phyloP scores from a whole-genome alignment of 163 green algal genomes.

The Smithsoniella earleae region DNA sequence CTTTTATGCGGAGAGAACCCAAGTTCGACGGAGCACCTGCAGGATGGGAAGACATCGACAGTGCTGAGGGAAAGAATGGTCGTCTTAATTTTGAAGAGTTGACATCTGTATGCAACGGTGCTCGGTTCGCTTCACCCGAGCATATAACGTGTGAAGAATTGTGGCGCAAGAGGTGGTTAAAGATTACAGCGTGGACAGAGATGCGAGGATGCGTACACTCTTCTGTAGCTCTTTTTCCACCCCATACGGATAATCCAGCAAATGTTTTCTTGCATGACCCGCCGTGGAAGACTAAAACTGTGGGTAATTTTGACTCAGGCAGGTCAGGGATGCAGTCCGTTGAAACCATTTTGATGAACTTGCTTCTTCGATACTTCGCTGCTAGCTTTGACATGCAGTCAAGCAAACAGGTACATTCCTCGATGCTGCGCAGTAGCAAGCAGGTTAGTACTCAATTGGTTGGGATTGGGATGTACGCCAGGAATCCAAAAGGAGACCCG shows the following conservation, averaged over 20 bases:
- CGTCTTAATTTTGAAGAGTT: too few relatives aligned
- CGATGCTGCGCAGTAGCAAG: slow-evolving; percentile 50
- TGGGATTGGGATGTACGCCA: too few relatives aligned
- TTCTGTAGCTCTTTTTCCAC: slow-evolving; percentile 56
- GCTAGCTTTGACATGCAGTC: slow-evolving; percentile 65
- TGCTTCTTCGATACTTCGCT: slow-evolving; percentile 61
- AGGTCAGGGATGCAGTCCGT: slow-evolving; percentile 80
- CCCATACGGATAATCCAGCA: slow-evolving; percentile 61
- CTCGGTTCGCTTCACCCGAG: too few relatives aligned
- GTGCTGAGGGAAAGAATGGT: too few relatives aligned
- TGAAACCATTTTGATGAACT: slow-evolving; percentile 80
- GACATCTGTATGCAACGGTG: too few relatives aligned
- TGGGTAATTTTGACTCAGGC: slow-evolving; percentile 82
- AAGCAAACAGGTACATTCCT: slow-evolving; percentile 52
- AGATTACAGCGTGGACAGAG: too few relatives aligned
- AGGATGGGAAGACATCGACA: too few relatives aligned
- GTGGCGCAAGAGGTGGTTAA: too few relatives aligned
- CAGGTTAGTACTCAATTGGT: too few relatives aligned
- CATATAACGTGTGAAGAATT: too few relatives aligned
- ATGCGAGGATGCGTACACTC: slow-evolving; percentile 50
- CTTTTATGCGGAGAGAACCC: too few relatives aligned
- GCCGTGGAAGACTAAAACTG: slow-evolving; percentile 80
- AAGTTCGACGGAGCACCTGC: too few relatives aligned
- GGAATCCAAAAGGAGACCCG: background rate
- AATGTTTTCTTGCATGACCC: slow-evolving; percentile 56